A percentile compares a stretch with the other conserved stretches of the same genome.
phyloP scores from a whole-genome alignment of 2,329 filamentous ascomycete species.

The Penicillium janthinellum region DNA sequence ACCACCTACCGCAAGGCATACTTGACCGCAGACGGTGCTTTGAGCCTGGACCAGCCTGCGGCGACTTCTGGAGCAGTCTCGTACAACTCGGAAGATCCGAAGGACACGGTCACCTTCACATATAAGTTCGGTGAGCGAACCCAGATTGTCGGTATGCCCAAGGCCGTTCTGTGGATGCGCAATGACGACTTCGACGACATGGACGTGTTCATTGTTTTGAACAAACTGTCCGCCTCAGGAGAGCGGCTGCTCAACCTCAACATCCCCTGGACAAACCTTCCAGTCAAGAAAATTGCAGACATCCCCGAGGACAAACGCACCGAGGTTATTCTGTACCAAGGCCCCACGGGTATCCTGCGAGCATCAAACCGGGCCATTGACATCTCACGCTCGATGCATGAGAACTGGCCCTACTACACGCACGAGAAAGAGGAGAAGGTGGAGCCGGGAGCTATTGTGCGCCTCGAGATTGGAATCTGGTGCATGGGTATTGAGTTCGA shows the following conservation, averaged over 20 bases:
- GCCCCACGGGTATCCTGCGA: slow-evolving; percentile 48
- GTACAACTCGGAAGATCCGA: slow-evolving; percentile 36
- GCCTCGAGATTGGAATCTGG: slow-evolving; percentile 54
- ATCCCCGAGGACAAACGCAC: slow-evolving; percentile 34
- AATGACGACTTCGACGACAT: slow-evolving; percentile 48
- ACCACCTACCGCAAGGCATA: slow-evolving; percentile 40
- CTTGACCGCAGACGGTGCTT: slow-evolving; percentile 20
- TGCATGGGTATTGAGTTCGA: slow-evolving; percentile 51
- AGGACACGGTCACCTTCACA: slow-evolving; percentile 36
- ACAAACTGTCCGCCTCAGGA: slow-evolving; percentile 49
- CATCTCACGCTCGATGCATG: slow-evolving; percentile 32
- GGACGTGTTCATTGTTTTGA: slow-evolving; percentile 47
- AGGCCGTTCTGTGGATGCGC: slow-evolving; percentile 52
- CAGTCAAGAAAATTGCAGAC: slow-evolving; percentile 2
- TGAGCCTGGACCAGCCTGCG: slow-evolving; percentile 10
- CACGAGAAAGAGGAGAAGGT: slow-evolving; percentile 48
- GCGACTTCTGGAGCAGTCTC: slow-evolving; percentile 23
- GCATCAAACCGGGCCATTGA: slow-evolving; percentile 49
- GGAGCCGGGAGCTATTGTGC: slow-evolving; percentile 43
- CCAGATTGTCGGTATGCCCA: slow-evolving; percentile 50
- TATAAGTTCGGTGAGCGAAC: slow-evolving; percentile 45
- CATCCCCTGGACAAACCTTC: slow-evolving; percentile 40
- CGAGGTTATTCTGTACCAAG: slow-evolving; percentile 41
- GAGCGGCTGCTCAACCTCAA: slow-evolving; percentile 48
- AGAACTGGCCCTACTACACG: slow-evolving; percentile 41